Conservation (phyloP, 768 basidiomycete genomes). For the Botryobasidium botryosum region DNA sequence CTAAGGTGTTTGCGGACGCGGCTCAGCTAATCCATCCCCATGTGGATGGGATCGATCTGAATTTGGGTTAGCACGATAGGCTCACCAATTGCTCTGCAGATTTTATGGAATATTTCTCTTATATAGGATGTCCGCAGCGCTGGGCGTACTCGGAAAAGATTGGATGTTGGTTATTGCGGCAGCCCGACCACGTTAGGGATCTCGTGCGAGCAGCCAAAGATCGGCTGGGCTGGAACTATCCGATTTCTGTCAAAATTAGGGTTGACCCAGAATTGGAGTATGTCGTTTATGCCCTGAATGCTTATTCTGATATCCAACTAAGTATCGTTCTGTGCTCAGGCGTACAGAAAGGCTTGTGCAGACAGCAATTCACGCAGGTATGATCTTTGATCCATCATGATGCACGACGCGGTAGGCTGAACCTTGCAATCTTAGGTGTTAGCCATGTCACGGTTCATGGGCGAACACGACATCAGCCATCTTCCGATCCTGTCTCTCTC, state of each 20-base stretch:
- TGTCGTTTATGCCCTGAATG: conserved; percentile 9
- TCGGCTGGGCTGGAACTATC: conserved; percentile 25
- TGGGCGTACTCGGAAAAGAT: conserved; percentile 30
- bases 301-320: no score
- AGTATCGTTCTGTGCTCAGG: conserved; percentile 11
- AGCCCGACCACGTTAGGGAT: conserved; percentile 26
- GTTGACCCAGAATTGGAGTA: conserved; percentile 26
- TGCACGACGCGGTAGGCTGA: neutral
- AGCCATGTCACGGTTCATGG: conserved; percentile 28
- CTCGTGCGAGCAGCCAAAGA: conserved; percentile 26
- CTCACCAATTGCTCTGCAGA: neutral
- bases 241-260: conserved; percentile 31
- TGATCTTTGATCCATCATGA: conserved; percentile 11
- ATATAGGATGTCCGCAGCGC: conserved; percentile 26
- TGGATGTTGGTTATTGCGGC: conserved; percentile 27
- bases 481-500: conserved; percentile 25
- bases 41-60: conserved; percentile 31
- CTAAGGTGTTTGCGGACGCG: conserved; percentile 26
- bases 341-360: conserved; percentile 25
- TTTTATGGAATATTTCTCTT: neutral
- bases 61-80: conserved; percentile 22
- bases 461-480: conserved; percentile 27
- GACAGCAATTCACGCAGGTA: conserved; percentile 24
- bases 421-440: no score
- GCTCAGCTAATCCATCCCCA: conserved; percentile 26